Evolutionary conservation across 805 yeast species (phyloP), one percentile per base, ranked within the genome.

Genomic region (Groenewaldozyma salmanticensis): DNA sequence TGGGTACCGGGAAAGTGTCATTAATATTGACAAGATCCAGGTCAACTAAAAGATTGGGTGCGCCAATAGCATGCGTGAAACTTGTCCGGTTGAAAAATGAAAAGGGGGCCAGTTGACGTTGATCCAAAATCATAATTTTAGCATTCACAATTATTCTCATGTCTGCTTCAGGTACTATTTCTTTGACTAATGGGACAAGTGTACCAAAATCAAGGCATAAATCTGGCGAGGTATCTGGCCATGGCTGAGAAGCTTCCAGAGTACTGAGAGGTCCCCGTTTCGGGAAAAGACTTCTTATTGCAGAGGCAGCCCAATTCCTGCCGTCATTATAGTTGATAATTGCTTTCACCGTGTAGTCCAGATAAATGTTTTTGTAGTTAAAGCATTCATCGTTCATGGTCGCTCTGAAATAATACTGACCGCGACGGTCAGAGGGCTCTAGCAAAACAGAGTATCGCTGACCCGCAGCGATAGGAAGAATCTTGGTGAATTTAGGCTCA

Each of bases 371-470:
- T 51, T 61, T 56, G 57, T 79, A 83, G 11, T 67, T 65, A 51
- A 83, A 59, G 59, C 66, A 75, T 51, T 74, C 75, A 22, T 90
- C 81, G 29, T 76, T 71, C 58, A 47, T 47, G 5, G 38, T 38
- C 9, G 50, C 50, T 19, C 50, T 20, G 21, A 15, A 38, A 5
- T 53, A 18, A 19, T 24, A 27, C 5, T 21, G 7, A 4, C 33
- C 37, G 2, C 20, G 34, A 3, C 18, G 22, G 7, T 21, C 38
- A 27, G 32, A 27, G n/a, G 45, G 42, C 11, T 68, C 70, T n/a
- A 86, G 60, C 45, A 83, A 62, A 1, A 83, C 80, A 31, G 82
- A 68, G 55, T 80, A 74, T 55, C 96, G 68, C 64, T 87, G 96
- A 4, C 88, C 96, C n/a, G 81, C 83, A 0, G 88, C 70, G 2